Conservation (phyloP, 352 stramenopile species). For the Heterotrichella gracilis region DNA sequence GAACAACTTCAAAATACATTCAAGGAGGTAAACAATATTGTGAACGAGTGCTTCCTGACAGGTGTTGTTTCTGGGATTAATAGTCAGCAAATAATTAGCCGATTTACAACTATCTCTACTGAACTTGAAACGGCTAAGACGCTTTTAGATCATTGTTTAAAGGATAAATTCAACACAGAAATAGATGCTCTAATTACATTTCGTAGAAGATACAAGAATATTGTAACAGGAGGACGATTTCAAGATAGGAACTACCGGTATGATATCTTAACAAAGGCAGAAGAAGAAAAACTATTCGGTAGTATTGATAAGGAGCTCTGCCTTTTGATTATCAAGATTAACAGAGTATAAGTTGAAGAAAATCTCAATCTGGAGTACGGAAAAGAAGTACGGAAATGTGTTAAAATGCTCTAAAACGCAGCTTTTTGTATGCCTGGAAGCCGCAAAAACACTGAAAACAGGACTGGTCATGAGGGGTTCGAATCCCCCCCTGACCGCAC, state of each 20-base stretch:
- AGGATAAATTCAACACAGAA: too few species aligned
- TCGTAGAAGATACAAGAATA: too few species aligned
- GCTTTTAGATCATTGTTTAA: too few species aligned
- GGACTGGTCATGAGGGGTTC: neutral
- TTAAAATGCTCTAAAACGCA: neutral
- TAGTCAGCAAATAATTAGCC: too few species aligned
- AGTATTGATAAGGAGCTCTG: neutral
- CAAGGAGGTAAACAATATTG: too few species aligned
- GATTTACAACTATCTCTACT: too few species aligned
- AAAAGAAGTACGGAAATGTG: neutral
- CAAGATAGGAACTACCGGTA: neutral
- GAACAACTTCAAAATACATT: too few species aligned
- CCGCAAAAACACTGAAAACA: neutral
- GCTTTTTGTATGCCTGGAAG: neutral
- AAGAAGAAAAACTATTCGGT: neutral
- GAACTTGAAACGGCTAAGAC: too few species aligned
- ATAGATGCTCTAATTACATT: too few species aligned
- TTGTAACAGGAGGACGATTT: neutral
- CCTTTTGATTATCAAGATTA: neutral
- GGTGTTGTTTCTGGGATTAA: too few species aligned
- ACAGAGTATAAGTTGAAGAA: neutral
- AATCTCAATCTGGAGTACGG: neutral
- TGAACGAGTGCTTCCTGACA: too few species aligned
- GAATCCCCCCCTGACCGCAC: neutral
- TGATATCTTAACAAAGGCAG: conserved; percentile 1